phyloP scores from a whole-genome alignment of 1,284 basidiomycete genomes.

The Apiotrichum veenhuisii region DNA sequence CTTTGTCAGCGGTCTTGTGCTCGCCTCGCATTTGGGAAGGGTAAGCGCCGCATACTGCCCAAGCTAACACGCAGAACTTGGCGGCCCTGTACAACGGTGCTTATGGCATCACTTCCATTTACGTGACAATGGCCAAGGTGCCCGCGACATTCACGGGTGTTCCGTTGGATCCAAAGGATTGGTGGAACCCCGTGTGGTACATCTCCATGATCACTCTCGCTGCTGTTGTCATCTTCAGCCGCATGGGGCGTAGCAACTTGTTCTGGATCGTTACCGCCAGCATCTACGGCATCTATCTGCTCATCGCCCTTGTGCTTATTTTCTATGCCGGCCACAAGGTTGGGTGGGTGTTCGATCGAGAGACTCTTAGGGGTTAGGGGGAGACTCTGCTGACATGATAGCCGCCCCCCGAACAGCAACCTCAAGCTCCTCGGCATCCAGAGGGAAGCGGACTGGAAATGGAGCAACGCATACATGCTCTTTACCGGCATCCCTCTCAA shows the following conservation, averaged over 20 bases:
- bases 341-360: too few relatives aligned
- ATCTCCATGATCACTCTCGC: constrained; percentile 1
- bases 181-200: constrained; percentile 8
- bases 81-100: neutral
- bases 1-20: constrained; percentile 41
- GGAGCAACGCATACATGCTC: neutral
- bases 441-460: neutral
- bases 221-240: neutral
- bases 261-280: constrained; percentile 3
- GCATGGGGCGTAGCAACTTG: neutral
- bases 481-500: neutral
- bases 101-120: neutral
- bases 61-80: neutral
- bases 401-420: neutral
- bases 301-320: neutral
- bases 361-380: neutral
- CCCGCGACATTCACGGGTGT: neutral
- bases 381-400: neutral
- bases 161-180: neutral
- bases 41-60: constrained; percentile 12
- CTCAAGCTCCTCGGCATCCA: neutral
- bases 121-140: neutral
- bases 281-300: neutral
- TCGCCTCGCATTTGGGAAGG: constrained; percentile 42
- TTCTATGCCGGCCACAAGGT: neutral